Evolutionary conservation across 805 yeast species (phyloP).

Genomic region (Schwanniomyces occidentalis): DNA sequence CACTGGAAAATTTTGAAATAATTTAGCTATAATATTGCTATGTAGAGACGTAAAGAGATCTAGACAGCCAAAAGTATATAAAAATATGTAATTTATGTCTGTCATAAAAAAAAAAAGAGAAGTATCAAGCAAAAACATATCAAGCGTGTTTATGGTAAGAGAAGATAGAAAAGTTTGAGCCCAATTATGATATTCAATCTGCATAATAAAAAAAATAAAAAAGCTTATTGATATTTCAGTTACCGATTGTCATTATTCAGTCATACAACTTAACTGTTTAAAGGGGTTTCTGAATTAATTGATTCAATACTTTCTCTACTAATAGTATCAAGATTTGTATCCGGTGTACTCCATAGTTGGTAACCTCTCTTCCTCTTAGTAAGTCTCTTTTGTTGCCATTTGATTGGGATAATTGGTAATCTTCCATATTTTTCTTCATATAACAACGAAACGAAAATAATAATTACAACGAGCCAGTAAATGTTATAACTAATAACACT

Average conservation of each 20-base stretch:
- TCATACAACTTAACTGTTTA: constrained; percentile 5
- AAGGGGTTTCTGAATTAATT: constrained; percentile 27
- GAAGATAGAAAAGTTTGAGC: too few species aligned
- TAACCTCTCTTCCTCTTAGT: constrained; percentile 21
- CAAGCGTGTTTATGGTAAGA: too few species aligned
- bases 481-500: constrained; percentile 37
- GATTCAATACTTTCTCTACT: constrained; percentile 26
- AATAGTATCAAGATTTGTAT: not conserved
- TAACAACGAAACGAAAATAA: constrained; percentile 29
- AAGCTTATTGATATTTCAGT: not conserved
- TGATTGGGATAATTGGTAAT: constrained; percentile 38
- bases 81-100: too few species aligned
- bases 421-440: constrained; percentile 40
- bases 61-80: too few species aligned
- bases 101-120: too few species aligned
- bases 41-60: too few species aligned
- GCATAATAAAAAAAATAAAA: too few species aligned
- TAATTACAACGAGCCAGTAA: constrained; percentile 38
- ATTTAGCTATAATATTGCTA: too few species aligned
- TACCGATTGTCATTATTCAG: not conserved
- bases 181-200: too few species aligned
- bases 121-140: too few species aligned
- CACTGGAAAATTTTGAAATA: too few species aligned
- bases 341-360: not conserved
- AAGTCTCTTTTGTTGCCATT: constrained; percentile 40